phyloP scores from a whole-genome alignment of 208 protist species.

The Trypanosoma scelopori region DNA sequence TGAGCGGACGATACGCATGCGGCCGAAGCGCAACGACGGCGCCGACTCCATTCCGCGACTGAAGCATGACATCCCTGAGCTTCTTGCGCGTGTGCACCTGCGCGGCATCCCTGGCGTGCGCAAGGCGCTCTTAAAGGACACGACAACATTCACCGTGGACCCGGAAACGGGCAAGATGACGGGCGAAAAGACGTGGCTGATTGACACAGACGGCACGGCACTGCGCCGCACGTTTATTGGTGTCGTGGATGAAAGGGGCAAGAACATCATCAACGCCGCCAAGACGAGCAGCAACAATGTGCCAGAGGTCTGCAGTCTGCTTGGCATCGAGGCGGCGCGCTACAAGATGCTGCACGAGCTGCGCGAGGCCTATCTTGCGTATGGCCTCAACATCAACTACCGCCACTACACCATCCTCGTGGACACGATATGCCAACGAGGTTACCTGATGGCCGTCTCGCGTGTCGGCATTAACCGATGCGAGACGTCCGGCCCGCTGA shows the following conservation, averaged over 20 bases:
- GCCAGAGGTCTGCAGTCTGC: constrained; percentile 95
- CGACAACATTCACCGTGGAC: constrained; percentile 50
- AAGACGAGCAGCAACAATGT: constrained; percentile 98
- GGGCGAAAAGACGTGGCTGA: constrained; percentile 90
- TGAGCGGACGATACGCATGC: constrained; percentile 93
- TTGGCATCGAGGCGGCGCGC: constrained; percentile 93
- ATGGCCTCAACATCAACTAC: constrained; percentile 99
- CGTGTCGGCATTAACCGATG: constrained; percentile 96
- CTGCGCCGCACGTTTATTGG: constrained; percentile 93
- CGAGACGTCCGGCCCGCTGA: constrained; percentile 95
- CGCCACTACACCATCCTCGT: constrained; percentile 97
- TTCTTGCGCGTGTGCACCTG: constrained; percentile 81
- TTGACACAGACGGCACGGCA: constrained; percentile 96
- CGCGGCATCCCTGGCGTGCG: constrained; percentile 96
- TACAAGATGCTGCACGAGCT: constrained; percentile 88
- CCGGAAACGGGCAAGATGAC: constrained; percentile 46
- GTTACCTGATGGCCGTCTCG: constrained; percentile 96
- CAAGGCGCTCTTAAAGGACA: constrained; percentile 87
- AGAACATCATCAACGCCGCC: constrained; percentile 93
- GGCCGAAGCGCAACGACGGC: constrained; percentile 46
- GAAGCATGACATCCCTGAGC: constrained; percentile 57
- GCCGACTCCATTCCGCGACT: constrained; percentile 64
- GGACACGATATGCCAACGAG: constrained; percentile 99
- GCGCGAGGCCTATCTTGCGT: constrained; percentile 92
- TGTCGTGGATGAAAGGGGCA: constrained; percentile 95